Base-by-base conservation (phyloP, 257 asterid species). In the Schizonepeta tenuifolia region DNA sequence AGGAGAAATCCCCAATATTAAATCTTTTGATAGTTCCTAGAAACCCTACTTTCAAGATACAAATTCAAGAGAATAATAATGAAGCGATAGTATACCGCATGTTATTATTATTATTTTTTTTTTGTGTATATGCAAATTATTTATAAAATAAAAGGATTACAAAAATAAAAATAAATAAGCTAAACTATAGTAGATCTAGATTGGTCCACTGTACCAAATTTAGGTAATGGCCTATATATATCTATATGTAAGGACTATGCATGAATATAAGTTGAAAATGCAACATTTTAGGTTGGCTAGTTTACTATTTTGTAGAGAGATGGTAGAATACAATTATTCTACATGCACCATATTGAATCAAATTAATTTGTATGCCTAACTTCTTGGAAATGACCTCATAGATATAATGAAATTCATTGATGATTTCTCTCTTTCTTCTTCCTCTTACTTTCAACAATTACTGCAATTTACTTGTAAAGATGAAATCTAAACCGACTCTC, bases 171-270 rank as follows among this genome's bases (percentile, higher is more conserved):
- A 72, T 24, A 63, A 49, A 80, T 55, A 77, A 73, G 74, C 69
- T 81, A 59, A 74, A 9, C 7, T 26, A 57, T 9, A 61, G 35
- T 78, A 82, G 81, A 8, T 78, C 76, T 78, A 82, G 81, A 8
- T 78, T 79, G 81, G 86, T 82, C 86, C 86, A 76, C 70, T 63
- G 66, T 72, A 67, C 67, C 77, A 78, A 75, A 64, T 60, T 69
- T 64, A 72, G 79, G 79, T 14, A 78, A 78, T 67, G 60, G 71
- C 57, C 83, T 69, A 51, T 62, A 51, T 62, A 61, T 49, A 53
- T 59, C 50, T 73, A 58, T 50, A 54, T 5, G 3, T 4, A 66
- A 75, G 74, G 47, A 70, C 77, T 70, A 44, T 44, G 65, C 64
- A 61, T 68, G 71, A 63, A 65, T 44, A 57, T 77, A 58, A 73